phyloP scores from a whole-genome alignment of 805 yeast species.

The Zygosaccharomyces bisporus region DNA sequence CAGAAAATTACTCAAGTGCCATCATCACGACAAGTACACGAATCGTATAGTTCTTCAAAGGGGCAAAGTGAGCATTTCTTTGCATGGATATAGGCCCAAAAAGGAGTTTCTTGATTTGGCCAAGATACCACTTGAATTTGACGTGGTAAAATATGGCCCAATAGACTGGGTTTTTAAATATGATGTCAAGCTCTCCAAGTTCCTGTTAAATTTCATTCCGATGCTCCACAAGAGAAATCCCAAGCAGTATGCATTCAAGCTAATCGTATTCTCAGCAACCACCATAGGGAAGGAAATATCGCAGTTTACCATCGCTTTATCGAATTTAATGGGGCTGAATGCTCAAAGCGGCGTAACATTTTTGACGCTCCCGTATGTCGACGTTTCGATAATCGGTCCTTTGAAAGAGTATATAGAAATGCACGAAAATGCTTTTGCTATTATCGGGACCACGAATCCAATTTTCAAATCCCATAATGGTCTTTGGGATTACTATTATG shows the following conservation, averaged over 20 bases:
- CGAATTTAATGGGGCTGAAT: slow-evolving; percentile 36
- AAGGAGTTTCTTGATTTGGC: slow-evolving; percentile 37
- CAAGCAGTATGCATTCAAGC: slow-evolving; percentile 37
- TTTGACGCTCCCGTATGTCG: slow-evolving; percentile 55
- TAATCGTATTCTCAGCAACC: slow-evolving; percentile 39
- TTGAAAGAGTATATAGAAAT: slow-evolving; percentile 38
- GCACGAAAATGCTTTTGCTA: slow-evolving; percentile 32
- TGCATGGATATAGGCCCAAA: slow-evolving; percentile 35
- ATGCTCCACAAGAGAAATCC: slow-evolving; percentile 38
- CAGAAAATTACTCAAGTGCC: slow-evolving; percentile 15
- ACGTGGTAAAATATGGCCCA: slow-evolving; percentile 18
- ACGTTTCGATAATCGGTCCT: slow-evolving; percentile 53
- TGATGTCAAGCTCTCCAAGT: slow-evolving; percentile 25
- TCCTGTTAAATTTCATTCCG: slow-evolving; percentile 34
- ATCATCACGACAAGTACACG: slow-evolving; percentile 19
- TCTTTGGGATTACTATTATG: slow-evolving; percentile 60
- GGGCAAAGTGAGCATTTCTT: slow-evolving; percentile 25
- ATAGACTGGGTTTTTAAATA: slow-evolving; percentile 27
- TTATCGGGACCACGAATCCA: slow-evolving; percentile 68
- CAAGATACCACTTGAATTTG: slow-evolving; percentile 32
- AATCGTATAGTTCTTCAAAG: slow-evolving; percentile 21
- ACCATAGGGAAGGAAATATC: slow-evolving; percentile 41
- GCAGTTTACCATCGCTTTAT: slow-evolving; percentile 42
- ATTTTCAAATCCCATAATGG: slow-evolving; percentile 52
- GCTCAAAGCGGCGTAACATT: slow-evolving; percentile 37